phyloP scores from a whole-genome alignment of 2,329 filamentous ascomycete genomes.

The Colletotrichum phormii region DNA sequence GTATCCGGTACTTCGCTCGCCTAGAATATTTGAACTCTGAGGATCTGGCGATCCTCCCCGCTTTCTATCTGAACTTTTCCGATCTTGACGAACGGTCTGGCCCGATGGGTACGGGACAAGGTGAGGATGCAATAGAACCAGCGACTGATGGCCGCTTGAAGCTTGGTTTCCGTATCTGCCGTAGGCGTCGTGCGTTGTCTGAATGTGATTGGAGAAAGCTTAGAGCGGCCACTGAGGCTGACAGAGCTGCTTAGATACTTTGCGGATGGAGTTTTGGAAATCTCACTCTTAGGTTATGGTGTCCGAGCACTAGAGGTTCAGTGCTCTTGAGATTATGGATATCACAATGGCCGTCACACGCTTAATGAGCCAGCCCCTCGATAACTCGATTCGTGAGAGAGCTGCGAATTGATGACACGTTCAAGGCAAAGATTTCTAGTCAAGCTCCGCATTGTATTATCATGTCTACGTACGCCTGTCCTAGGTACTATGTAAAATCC shows the following conservation, averaged over 20 bases:
- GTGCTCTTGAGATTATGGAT: background rate
- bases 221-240: background rate
- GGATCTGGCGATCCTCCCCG: background rate
- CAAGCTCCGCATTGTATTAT: slow-evolving; percentile 1
- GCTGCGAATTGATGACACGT: background rate
- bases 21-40: background rate
- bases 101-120: background rate
- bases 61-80: background rate
- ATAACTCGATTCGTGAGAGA: background rate
- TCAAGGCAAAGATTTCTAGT: background rate
- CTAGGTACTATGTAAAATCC: slow-evolving; percentile 2
- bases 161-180: background rate
- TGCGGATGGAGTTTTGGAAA: background rate
- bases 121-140: background rate
- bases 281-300: background rate
- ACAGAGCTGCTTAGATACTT: background rate
- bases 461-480: slow-evolving; percentile 28
- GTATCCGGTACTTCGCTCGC: background rate
- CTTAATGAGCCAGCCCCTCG: no score
- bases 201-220: background rate
- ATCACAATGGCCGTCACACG: background rate
- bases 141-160: background rate
- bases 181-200: background rate
- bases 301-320: background rate
- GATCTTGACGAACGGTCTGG: background rate